Evolutionary conservation across 139 green algal genomes (phyloP), one percentile per base, ranked within the genome.

Genomic region (Penium margaritaceum): DNA sequence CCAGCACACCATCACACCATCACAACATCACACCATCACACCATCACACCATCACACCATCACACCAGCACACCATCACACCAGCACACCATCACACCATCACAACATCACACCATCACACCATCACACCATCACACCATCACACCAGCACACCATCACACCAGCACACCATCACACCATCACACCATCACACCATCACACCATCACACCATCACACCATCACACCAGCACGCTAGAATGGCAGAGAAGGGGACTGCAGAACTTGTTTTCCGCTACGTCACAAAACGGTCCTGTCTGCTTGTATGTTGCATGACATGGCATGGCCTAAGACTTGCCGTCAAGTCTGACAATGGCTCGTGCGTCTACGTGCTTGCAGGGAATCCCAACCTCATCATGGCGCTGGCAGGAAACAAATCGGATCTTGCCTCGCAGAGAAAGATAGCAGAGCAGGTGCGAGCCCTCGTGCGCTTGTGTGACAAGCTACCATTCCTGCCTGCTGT

Each of bases 401-500:
- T 99, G 34, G 94, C 94, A 84, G 94, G 90, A 44, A 98, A 98
- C 88, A 98, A 98, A 84, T 85, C 87, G 1, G 94, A 98, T 75
- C 81, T 97, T 44, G 84, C 87, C 35, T 81, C 84, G 3, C 69
- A 87, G 15, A 81, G 88, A 2, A 76, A 84, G 63, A 78, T 90
- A n/a, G n/a, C 51, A 41, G 36, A 60, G 24, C 68, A 79, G 74
- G 74, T 81, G 35, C 19, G 62, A 9, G 6, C 62, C 62, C n/a
- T 61, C 21, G 14, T 17, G 6, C 61, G n/a, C 14, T 37, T 65
- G 9, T 14, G 7, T 14, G 7, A 61, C 21, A 15, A 6, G 9
- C 27, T 19, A 27, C 38, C 24, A 17, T 19, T 70, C 21, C 12
- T 19, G 6, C 6, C 29, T 63, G 1, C 5, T 41, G 41, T 39